These are phyloP conservation scores for Tricholoma sp. DNA, from an alignment of 768 basidiomycete genomes.

Conservation along the genomic window DNA sequence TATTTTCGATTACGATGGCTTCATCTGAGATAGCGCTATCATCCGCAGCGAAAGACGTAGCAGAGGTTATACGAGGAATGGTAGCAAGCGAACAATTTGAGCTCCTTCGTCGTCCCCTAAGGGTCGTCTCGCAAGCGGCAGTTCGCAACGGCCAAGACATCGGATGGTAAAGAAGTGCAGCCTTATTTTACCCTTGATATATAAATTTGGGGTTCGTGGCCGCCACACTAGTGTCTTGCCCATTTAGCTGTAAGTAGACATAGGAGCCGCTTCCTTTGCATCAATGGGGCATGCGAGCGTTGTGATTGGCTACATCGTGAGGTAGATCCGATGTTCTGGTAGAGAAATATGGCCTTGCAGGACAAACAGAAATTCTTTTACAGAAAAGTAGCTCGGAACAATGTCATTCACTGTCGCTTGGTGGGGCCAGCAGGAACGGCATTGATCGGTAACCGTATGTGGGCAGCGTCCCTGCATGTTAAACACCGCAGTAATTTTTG, in stretches of 20 bases:
- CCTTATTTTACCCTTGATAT: slow-evolving; percentile 6
- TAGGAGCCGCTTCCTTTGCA: not conserved
- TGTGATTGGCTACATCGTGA: not conserved
- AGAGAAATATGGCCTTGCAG: not conserved
- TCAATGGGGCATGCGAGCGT: not conserved
- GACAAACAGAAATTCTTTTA: too few relatives aligned
- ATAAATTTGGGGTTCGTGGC: slow-evolving; percentile 7
- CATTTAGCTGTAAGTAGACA: not conserved
- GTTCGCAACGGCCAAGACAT: slow-evolving; percentile 32
- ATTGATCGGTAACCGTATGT: not conserved
- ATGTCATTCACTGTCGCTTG: not conserved
- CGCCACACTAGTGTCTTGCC: not conserved
- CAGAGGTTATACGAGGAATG: slow-evolving; percentile 24
- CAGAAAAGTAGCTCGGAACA: not conserved
- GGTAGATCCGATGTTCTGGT: not conserved
- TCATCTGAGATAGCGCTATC: slow-evolving; percentile 31
- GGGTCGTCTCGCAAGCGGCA: slow-evolving; percentile 25
- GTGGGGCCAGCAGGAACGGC: not conserved
- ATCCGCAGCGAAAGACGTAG: slow-evolving; percentile 14
- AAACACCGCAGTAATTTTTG: not conserved
- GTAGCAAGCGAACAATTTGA: slow-evolving; percentile 27
- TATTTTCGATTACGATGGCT: slow-evolving; percentile 9
- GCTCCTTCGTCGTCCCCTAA: slow-evolving; percentile 36
- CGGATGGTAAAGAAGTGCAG: not conserved
- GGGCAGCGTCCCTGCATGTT: not conserved